These are phyloP conservation scores for Venturia aucupariae DNA, from an alignment of 2,329 filamentous ascomycete genomes.

Conservation along the genomic window DNA sequence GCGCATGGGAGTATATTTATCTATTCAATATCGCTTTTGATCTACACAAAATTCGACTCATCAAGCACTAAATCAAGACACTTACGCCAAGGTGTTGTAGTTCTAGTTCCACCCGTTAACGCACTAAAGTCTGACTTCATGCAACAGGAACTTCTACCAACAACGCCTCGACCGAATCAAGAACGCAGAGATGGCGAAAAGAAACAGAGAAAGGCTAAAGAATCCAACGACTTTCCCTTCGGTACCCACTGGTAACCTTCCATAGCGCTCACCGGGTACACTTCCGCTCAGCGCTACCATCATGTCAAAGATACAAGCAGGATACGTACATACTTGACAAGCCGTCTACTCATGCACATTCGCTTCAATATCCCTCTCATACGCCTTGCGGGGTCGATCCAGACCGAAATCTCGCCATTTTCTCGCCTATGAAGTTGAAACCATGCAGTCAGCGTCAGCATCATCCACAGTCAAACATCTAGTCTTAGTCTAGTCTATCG, in stretches of 20 bases:
- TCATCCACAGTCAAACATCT: not conserved
- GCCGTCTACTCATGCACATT: not conserved
- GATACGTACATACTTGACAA: not conserved
- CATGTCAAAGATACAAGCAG: not conserved
- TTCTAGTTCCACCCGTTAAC: too few relatives aligned
- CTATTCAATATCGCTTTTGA: not conserved
- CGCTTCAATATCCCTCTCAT: not conserved
- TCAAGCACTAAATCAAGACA: not conserved
- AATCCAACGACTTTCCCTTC: conserved; percentile 77
- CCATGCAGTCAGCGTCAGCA: conserved; percentile 2
- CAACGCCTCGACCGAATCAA: conserved; percentile 72
- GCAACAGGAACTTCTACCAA: conserved; percentile 69
- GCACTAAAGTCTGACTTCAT: not conserved
- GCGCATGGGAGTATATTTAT: not conserved
- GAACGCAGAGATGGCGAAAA: conserved; percentile 67
- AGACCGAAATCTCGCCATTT: not conserved
- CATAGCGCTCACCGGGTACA: conserved; percentile 16
- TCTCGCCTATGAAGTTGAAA: not conserved
- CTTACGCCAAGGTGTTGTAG: not conserved
- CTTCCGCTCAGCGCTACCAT: not conserved
- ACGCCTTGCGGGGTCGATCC: not conserved
- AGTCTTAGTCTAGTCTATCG: not conserved
- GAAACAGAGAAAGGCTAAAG: conserved; percentile 70
- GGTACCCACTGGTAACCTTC: conserved; percentile 55
- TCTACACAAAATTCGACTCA: not conserved